Evolutionary conservation across 208 protist genomes (phyloP).

Genomic region (Porcisia hertigi): DNA sequence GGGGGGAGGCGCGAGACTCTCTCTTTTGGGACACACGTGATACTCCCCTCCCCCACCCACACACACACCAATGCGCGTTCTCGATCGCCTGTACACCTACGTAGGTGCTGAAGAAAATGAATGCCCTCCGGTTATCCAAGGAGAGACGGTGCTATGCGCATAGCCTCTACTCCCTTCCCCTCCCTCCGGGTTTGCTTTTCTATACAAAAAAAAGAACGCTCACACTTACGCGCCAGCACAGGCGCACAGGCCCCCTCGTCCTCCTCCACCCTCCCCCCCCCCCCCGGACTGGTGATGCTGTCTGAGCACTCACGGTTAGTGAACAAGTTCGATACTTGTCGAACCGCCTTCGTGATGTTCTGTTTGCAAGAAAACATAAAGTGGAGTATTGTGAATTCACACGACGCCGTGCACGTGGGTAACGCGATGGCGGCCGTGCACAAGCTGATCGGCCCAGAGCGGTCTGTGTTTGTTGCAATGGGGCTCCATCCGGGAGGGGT

Average conservation of each 20-base stretch:
- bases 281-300: background rate
- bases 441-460: constrained; percentile 26
- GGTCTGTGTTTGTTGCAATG: constrained; percentile 50
- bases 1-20: background rate
- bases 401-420: constrained; percentile 47
- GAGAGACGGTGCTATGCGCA: background rate
- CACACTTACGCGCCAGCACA: background rate
- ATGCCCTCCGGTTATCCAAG: background rate
- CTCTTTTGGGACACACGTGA: background rate
- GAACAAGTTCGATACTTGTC: constrained; percentile 40
- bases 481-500: constrained; percentile 56
- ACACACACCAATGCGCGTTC: too few species aligned
- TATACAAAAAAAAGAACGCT: background rate
- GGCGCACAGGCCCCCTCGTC: background rate
- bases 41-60: background rate
- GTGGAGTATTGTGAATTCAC: constrained; percentile 39
- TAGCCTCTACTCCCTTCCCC: background rate
- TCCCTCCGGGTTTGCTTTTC: background rate
- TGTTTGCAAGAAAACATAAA: constrained; percentile 60
- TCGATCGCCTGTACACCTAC: too few species aligned
- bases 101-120: background rate
- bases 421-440: constrained; percentile 46
- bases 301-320: constrained; percentile 29
- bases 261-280: background rate
- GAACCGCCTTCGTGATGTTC: constrained; percentile 73